Evolutionary conservation across 2,329 filamentous ascomycete genomes (phyloP).

Genomic region (Aspergillus quadrilineatus): DNA sequence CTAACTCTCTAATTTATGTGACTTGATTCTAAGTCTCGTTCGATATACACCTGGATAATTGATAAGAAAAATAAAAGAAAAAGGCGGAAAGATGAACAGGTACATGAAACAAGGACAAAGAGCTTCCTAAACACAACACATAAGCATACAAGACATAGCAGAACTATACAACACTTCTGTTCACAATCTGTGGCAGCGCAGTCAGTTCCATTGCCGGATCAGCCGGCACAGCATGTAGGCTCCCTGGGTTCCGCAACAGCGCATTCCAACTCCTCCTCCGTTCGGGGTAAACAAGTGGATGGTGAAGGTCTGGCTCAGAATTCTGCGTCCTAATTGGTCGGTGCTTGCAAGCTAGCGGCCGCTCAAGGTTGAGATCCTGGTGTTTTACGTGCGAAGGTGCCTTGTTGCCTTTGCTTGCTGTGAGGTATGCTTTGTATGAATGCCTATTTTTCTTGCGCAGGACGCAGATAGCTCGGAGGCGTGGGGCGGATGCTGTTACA

Average conservation of each 20-base stretch:
- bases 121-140: too few relatives aligned
- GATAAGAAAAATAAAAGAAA: too few relatives aligned
- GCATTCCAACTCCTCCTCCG: neutral
- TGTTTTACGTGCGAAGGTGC: neutral
- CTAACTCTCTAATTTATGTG: too few relatives aligned
- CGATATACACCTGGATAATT: too few relatives aligned
- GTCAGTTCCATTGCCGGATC: too few relatives aligned
- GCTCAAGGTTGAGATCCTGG: neutral
- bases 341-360: neutral
- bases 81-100: too few relatives aligned
- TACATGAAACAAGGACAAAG: too few relatives aligned
- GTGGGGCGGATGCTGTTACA: slow-evolving; percentile 4
- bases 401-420: neutral
- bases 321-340: neutral
- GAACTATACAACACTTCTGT: too few relatives aligned
- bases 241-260: neutral
- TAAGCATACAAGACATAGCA: too few relatives aligned
- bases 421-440: neutral
- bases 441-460: neutral
- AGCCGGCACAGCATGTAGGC: too few relatives aligned
- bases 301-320: neutral
- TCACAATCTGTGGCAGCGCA: too few relatives aligned
- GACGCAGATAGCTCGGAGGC: slow-evolving; percentile 8
- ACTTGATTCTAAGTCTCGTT: too few relatives aligned
- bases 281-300: neutral